A percentile compares a stretch with the other conserved stretches of the same genome.
Conservation (phyloP, 2,329 filamentous ascomycete species). For the Colletotrichum truncatum region DNA sequence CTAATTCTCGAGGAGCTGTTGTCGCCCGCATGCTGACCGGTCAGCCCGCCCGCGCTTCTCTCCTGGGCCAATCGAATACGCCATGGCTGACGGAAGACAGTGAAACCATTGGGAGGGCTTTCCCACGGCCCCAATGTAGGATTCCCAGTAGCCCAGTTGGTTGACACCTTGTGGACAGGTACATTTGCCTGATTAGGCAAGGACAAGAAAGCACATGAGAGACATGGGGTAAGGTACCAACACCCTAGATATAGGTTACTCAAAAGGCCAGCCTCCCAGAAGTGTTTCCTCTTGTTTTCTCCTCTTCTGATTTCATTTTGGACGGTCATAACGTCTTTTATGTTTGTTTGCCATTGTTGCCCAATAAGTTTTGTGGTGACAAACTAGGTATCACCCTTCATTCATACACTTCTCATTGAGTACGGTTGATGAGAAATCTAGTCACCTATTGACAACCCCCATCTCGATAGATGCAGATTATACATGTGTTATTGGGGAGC, state of each 20-base stretch:
- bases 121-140: not conserved
- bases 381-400: not conserved
- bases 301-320: no score
- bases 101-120: not conserved
- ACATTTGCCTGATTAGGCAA: not conserved
- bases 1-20: no score
- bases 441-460: not conserved
- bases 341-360: not conserved
- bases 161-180: not conserved
- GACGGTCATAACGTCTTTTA: no score
- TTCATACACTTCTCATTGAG: not conserved
- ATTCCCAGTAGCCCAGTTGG: not conserved
- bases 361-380: not conserved
- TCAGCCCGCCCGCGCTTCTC: constrained; percentile 16
- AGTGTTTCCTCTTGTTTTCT: no score
- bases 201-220: not conserved
- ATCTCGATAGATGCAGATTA: not conserved
- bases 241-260: no score
- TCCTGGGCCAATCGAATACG: not conserved
- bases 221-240: not conserved
- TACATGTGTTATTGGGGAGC: not conserved
- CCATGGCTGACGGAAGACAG: not conserved
- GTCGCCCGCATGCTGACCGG: constrained; percentile 39
- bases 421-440: not conserved
- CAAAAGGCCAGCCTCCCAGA: no score